phyloP scores from a whole-genome alignment of 352 stramenopile genomes.

The Phytophthora meadii region DNA sequence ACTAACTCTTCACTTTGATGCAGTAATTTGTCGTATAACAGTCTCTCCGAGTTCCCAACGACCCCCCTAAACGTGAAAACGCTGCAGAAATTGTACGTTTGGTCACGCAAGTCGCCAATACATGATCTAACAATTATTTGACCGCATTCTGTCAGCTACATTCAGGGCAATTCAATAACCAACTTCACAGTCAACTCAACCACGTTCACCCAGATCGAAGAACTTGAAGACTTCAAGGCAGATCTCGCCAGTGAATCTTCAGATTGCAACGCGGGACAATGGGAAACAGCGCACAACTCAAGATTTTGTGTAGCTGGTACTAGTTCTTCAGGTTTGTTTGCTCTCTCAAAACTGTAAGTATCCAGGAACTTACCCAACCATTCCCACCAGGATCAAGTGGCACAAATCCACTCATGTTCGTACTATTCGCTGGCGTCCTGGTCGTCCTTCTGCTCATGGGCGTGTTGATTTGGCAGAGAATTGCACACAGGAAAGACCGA shows the following conservation, averaged over 20 bases:
- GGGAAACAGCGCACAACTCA: conserved; percentile 28
- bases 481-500: conserved; percentile 23
- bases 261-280: conserved; percentile 22
- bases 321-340: conserved; percentile 21
- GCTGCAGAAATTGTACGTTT: conserved; percentile 34
- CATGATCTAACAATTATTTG: neutral
- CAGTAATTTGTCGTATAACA: conserved; percentile 50
- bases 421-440: conserved; percentile 28
- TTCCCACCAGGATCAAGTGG: conserved; percentile 3
- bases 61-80: conserved; percentile 32
- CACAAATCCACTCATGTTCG: conserved; percentile 26
- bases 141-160: conserved; percentile 22
- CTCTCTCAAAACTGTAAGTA: neutral
- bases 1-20: conserved; percentile 2
- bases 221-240: conserved; percentile 32
- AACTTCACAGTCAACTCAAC: conserved; percentile 35
- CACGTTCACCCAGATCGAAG: conserved; percentile 29
- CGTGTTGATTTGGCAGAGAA: conserved; percentile 29
- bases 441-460: conserved; percentile 37
- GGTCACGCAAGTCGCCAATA: neutral
- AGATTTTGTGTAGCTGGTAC: conserved; percentile 37
- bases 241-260: conserved; percentile 15
- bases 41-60: conserved; percentile 34
- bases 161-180: conserved; percentile 36
- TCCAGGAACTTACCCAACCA: neutral